These are phyloP conservation scores for Bryoglossum gracile DNA, from an alignment of 495 filamentous ascomycete species.

Conservation along the genomic window DNA sequence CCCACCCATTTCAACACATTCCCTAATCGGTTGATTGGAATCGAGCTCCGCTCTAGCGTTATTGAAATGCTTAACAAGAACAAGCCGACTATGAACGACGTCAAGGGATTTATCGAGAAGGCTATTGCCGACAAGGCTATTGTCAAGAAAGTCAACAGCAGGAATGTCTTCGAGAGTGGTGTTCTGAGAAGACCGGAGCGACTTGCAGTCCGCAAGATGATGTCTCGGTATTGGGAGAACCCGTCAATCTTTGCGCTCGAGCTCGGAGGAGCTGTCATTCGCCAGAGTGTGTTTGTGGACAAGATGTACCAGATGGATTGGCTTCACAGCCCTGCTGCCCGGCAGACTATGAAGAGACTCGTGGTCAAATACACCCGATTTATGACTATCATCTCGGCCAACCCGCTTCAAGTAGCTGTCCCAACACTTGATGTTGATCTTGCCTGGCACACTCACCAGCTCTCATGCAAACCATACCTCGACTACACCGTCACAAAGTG, in stretches of 20 bases:
- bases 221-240: slow-evolving; percentile 77
- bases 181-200: slow-evolving; percentile 25
- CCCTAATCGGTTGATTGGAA: slow-evolving; percentile 52
- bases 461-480: slow-evolving; percentile 59
- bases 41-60: slow-evolving; percentile 31
- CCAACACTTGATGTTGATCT: slow-evolving; percentile 87
- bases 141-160: slow-evolving; percentile 16
- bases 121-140: slow-evolving; percentile 26
- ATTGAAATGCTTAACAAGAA: slow-evolving; percentile 23
- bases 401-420: slow-evolving; percentile 53
- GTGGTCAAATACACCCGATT: slow-evolving; percentile 65
- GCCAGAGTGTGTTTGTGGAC: slow-evolving; percentile 71
- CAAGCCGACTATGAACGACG: slow-evolving; percentile 34
- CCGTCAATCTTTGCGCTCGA: slow-evolving; percentile 62
- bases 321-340: slow-evolving; percentile 60
- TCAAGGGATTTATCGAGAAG: slow-evolving; percentile 38
- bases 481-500: slow-evolving; percentile 37
- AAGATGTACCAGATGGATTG: slow-evolving; percentile 79
- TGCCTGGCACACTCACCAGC: slow-evolving; percentile 68
- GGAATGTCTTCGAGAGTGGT: slow-evolving; percentile 3
- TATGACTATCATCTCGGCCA: slow-evolving; percentile 52
- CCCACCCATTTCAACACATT: slow-evolving; percentile 39
- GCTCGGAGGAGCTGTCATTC: slow-evolving; percentile 69
- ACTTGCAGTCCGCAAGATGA: slow-evolving; percentile 60
- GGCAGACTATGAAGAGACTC: slow-evolving; percentile 58